Evolutionary conservation across 1,139 yeast species (phyloP).

Genomic region (Kurtzmaniella quercitrusa): DNA sequence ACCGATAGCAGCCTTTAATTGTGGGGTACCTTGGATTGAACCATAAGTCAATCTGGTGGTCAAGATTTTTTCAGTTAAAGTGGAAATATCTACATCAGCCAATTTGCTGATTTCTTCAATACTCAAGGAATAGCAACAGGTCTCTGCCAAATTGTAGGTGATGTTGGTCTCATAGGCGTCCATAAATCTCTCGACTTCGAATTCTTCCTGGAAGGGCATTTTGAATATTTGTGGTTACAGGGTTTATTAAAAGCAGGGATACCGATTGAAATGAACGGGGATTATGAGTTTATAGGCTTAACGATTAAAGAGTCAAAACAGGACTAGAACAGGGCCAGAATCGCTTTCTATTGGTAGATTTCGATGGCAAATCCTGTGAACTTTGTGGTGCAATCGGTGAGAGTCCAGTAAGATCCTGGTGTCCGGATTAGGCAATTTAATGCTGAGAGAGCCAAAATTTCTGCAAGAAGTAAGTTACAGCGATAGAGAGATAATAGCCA

Average conservation of each 20-base stretch:
- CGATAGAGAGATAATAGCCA: no score
- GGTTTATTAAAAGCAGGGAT: no score
- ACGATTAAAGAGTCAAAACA: background rate
- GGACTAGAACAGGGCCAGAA: background rate
- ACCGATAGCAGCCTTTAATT: constrained; percentile 32
- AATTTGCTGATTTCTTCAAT: constrained; percentile 33
- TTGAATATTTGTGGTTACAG: background rate
- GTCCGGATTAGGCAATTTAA: no score
- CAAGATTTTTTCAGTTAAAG: constrained; percentile 10
- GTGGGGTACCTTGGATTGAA: constrained; percentile 43
- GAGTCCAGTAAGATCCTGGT: no score
- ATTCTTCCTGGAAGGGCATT: constrained; percentile 40
- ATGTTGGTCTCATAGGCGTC: constrained; percentile 44
- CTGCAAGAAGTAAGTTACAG: no score
- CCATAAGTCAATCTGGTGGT: constrained; percentile 41
- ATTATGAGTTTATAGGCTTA: no score
- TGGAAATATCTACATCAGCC: constrained; percentile 13
- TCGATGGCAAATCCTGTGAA: no score
- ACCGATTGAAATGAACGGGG: no score
- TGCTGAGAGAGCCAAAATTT: no score
- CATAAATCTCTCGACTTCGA: constrained; percentile 58
- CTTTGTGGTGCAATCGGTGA: no score
- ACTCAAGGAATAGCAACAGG: constrained; percentile 47
- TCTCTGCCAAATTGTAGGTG: constrained; percentile 47
- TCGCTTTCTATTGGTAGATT: no score